These are phyloP conservation scores for Fusarium sp. DNA, from an alignment of 2,329 filamentous ascomycete species.

Conservation along the genomic window DNA sequence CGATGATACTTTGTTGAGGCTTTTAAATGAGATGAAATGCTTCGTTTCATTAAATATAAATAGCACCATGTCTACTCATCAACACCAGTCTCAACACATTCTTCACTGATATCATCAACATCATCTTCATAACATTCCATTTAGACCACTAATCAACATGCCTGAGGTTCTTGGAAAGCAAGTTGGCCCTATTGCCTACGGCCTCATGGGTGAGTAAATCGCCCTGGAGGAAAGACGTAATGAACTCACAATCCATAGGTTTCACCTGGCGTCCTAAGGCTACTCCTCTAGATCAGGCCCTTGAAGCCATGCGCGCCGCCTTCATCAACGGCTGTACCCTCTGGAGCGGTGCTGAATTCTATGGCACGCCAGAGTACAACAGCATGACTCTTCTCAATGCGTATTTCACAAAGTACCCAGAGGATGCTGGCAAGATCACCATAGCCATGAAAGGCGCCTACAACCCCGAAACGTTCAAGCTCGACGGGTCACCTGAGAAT, in stretches of 20 bases:
- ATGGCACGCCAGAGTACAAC: conserved; percentile 70
- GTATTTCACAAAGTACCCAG: conserved; percentile 74
- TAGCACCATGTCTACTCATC: not conserved
- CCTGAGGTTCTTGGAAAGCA: conserved; percentile 55
- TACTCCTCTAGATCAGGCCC: conserved; percentile 60
- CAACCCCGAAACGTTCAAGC: conserved; percentile 51
- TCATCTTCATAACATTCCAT: not conserved
- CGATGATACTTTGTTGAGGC: not conserved
- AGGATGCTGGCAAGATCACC: conserved; percentile 71
- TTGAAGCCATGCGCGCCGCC: conserved; percentile 68
- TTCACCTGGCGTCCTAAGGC: conserved; percentile 58
- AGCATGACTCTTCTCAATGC: conserved; percentile 68
- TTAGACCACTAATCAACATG: conserved; percentile 28
- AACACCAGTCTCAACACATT: not conserved
- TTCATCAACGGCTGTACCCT: conserved; percentile 59
- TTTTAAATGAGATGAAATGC: not conserved
- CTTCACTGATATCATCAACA: not conserved
- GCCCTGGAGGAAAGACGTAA: not conserved
- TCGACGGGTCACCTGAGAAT: conserved; percentile 65
- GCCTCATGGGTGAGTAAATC: conserved; percentile 62
- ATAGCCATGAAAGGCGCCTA: conserved; percentile 72
- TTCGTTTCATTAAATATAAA: not conserved
- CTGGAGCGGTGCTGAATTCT: conserved; percentile 76
- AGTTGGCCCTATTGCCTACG: conserved; percentile 65
- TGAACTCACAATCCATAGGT: conserved; percentile 46